A percentile compares a stretch with the other conserved stretches of the same genome.
phyloP scores from a whole-genome alignment of 2,329 filamentous ascomycete genomes.

The Ascochyta viciae-villosae region DNA sequence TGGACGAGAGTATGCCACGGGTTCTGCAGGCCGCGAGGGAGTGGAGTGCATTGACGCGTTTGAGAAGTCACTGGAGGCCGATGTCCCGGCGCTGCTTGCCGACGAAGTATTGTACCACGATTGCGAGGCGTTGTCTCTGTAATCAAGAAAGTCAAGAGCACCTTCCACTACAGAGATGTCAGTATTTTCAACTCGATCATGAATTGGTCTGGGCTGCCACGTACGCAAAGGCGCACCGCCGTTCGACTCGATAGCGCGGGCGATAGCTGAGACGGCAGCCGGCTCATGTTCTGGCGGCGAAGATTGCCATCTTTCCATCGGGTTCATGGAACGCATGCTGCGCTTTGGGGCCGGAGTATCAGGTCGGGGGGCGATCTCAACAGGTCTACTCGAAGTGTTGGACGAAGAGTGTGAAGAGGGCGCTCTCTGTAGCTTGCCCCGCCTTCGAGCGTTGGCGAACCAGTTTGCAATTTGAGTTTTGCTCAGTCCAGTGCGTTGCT shows the following conservation, averaged over 20 bases:
- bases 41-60: constrained; percentile 9
- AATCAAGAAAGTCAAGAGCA: neutral
- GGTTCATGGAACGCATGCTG: constrained; percentile 20
- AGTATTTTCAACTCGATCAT: neutral
- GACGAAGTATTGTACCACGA: constrained; percentile 24
- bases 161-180: neutral
- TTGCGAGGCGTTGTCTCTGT: constrained; percentile 2
- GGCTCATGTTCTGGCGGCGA: constrained; percentile 40
- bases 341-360: constrained; percentile 28
- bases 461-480: constrained; percentile 37
- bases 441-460: constrained; percentile 39
- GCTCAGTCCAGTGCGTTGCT: constrained; percentile 32
- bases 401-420: constrained; percentile 5
- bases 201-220: neutral
- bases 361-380: constrained; percentile 34
- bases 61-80: constrained; percentile 31
- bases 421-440: constrained; percentile 27
- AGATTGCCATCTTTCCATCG: constrained; percentile 39
- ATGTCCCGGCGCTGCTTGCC: constrained; percentile 34
- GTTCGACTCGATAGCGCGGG: constrained; percentile 32
- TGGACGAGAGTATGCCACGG: neutral
- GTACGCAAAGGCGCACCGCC: constrained; percentile 7
- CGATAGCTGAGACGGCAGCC: constrained; percentile 31
- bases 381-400: constrained; percentile 13
- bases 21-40: constrained; percentile 1